phyloP scores from a whole-genome alignment of 2,329 filamentous ascomycete genomes.

The Penicillium digitatum region DNA sequence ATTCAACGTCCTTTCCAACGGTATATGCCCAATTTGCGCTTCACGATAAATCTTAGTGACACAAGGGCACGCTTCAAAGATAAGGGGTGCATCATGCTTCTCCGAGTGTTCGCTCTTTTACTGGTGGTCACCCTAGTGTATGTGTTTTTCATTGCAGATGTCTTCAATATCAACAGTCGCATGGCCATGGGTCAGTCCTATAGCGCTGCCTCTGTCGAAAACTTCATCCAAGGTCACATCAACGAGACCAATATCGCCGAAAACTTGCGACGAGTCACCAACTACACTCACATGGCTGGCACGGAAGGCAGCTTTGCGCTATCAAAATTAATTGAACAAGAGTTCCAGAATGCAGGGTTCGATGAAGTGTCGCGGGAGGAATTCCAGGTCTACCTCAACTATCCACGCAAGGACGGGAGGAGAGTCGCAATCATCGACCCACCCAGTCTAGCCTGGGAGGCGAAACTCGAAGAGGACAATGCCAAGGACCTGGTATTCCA shows the following conservation, averaged over 20 bases:
- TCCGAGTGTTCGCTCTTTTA: slow-evolving; percentile 69
- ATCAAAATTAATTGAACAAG: slow-evolving; percentile 75
- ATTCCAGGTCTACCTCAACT: slow-evolving; percentile 89
- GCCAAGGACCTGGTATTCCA: slow-evolving; percentile 78
- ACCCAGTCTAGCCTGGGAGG: slow-evolving; percentile 68
- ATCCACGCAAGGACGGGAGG: slow-evolving; percentile 71
- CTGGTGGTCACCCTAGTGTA: slow-evolving; percentile 76
- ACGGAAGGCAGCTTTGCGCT: slow-evolving; percentile 86
- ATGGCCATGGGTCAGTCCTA: slow-evolving; percentile 67
- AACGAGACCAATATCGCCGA: slow-evolving; percentile 67
- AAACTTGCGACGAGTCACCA: slow-evolving; percentile 71
- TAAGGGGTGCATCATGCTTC: slow-evolving; percentile 63
- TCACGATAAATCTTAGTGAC: slow-evolving; percentile 39
- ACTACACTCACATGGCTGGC: slow-evolving; percentile 87
- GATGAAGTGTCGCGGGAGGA: slow-evolving; percentile 73
- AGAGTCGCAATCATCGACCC: slow-evolving; percentile 74
- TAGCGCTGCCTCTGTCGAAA: slow-evolving; percentile 75
- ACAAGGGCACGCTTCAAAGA: slow-evolving; percentile 39
- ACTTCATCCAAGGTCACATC: slow-evolving; percentile 68
- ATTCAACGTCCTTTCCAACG: slow-evolving; percentile 51
- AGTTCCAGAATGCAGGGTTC: slow-evolving; percentile 68
- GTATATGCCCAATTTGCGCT: slow-evolving; percentile 42
- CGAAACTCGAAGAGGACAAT: slow-evolving; percentile 77
- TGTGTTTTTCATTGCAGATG: slow-evolving; percentile 76
- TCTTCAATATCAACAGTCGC: slow-evolving; percentile 66